Percentiles rank a stretch among this genome's conserved stretches.
phyloP scores from a whole-genome alignment of 371 early-diverging fungal species.

The Mortierella sp. region DNA sequence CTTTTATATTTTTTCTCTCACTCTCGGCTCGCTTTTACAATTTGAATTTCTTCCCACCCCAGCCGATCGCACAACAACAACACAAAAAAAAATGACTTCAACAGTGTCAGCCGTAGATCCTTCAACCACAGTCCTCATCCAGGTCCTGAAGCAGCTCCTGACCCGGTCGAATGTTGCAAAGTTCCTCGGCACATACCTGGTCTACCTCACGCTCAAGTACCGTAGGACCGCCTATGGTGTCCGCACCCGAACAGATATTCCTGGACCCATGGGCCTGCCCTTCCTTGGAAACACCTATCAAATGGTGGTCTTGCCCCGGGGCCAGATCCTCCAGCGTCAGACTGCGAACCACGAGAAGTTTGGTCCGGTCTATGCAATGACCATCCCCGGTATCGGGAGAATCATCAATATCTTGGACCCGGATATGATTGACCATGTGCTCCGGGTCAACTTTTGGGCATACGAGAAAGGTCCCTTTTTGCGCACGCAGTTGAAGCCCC shows the following conservation, averaged over 20 bases:
- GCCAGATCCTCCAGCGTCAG: slow-evolving; percentile 33
- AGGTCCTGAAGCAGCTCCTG: slow-evolving; percentile 17
- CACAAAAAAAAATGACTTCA: slow-evolving; percentile 2
- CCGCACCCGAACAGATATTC: slow-evolving; percentile 26
- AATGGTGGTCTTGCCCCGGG: slow-evolving; percentile 14
- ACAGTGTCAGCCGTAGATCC: neutral
- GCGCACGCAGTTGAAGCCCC: slow-evolving; percentile 13
- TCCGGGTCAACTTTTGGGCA: slow-evolving; percentile 45
- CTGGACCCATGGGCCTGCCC: slow-evolving; percentile 35
- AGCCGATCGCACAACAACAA: neutral
- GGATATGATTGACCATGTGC: slow-evolving; percentile 38
- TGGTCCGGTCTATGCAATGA: slow-evolving; percentile 30
- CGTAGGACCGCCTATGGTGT: slow-evolving; percentile 37
- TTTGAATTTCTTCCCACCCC: neutral
- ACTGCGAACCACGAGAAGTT: slow-evolving; percentile 13
- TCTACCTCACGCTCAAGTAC: slow-evolving; percentile 43
- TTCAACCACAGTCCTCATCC: slow-evolving; percentile 3
- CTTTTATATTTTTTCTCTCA: neutral
- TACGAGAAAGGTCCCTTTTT: slow-evolving; percentile 43
- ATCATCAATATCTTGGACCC: slow-evolving; percentile 30
- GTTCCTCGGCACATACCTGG: slow-evolving; percentile 27
- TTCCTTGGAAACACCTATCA: slow-evolving; percentile 38
- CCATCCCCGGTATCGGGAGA: slow-evolving; percentile 31
- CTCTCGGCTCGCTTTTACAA: slow-evolving; percentile 11
- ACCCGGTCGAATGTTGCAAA: slow-evolving; percentile 36